A percentile compares a stretch with the other conserved stretches of the same genome.
phyloP scores from a whole-genome alignment of 345 rosid species.

The Moricandia moricandioides region DNA sequence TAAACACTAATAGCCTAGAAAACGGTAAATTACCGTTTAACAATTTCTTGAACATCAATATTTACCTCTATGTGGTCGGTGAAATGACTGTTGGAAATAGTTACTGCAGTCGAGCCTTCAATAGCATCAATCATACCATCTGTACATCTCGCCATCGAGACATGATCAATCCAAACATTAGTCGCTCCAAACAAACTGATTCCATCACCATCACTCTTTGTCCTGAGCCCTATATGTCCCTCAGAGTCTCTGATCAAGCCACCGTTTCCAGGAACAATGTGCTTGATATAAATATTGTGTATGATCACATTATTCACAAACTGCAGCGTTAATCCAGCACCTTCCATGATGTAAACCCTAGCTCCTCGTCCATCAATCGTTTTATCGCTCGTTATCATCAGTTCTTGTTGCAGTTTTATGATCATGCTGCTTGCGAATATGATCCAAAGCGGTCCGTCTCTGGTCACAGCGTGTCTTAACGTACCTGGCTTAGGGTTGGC shows the following conservation, averaged over 20 bases:
- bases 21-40: too few species aligned
- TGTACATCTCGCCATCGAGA: conserved; percentile 50
- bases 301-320: conserved; percentile 67
- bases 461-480: conserved; percentile 67
- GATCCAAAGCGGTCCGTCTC: conserved; percentile 72
- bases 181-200: conserved; percentile 60
- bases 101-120: conserved; percentile 56
- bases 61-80: conserved; percentile 59
- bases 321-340: conserved; percentile 65
- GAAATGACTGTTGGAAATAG: conserved; percentile 66
- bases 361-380: conserved; percentile 83
- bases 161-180: conserved; percentile 68
- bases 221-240: conserved; percentile 52
- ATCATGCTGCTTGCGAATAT: conserved; percentile 57
- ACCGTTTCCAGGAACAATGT: conserved; percentile 42
- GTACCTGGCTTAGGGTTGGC: conserved; percentile 66
- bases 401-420: conserved; percentile 59
- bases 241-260: conserved; percentile 69
- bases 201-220: conserved; percentile 63
- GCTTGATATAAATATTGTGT: conserved; percentile 54
- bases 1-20: too few species aligned
- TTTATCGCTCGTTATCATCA: conserved; percentile 50
- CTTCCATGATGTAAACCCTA: conserved; percentile 52
- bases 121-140: conserved; percentile 66
- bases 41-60: too few species aligned